These are phyloP conservation scores for Dendrobium catenatum DNA, from an alignment of 106 monocot species.

Conservation along the genomic window DNA sequence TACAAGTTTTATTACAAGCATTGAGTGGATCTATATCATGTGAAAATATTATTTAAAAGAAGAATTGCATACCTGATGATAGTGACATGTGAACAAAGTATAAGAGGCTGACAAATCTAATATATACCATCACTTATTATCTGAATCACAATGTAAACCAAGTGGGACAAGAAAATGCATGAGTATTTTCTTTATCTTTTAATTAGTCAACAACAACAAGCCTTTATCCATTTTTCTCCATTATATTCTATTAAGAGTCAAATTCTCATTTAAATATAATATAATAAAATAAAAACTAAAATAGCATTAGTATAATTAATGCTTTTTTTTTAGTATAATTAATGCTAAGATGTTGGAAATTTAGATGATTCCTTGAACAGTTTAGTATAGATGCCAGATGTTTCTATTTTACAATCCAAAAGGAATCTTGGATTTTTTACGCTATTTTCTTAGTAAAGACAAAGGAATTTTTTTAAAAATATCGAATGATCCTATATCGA, in stretches of 20 bases:
- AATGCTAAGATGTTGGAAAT: background rate
- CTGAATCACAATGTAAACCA: no score
- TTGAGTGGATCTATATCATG: no score
- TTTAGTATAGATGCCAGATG: background rate
- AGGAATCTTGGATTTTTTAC: background rate
- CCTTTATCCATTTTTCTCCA: no score
- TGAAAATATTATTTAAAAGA: background rate
- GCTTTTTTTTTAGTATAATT: background rate
- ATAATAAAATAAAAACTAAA: no score
- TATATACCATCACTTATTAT: background rate
- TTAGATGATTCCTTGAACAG: background rate
- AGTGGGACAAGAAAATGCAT: background rate
- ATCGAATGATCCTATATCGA: background rate
- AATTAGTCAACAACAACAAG: no score
- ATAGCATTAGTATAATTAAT: background rate
- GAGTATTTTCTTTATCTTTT: background rate
- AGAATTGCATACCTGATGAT: background rate
- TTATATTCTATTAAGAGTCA: no score
- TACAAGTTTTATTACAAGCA: no score
- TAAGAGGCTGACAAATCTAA: background rate
- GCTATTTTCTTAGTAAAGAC: background rate
- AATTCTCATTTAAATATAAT: no score
- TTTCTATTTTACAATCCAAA: background rate
- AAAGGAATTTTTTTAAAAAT: background rate
- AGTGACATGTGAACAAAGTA: background rate